phyloP scores from a whole-genome alignment of 1,284 basidiomycete genomes.

The Schizophyllum amplum region DNA sequence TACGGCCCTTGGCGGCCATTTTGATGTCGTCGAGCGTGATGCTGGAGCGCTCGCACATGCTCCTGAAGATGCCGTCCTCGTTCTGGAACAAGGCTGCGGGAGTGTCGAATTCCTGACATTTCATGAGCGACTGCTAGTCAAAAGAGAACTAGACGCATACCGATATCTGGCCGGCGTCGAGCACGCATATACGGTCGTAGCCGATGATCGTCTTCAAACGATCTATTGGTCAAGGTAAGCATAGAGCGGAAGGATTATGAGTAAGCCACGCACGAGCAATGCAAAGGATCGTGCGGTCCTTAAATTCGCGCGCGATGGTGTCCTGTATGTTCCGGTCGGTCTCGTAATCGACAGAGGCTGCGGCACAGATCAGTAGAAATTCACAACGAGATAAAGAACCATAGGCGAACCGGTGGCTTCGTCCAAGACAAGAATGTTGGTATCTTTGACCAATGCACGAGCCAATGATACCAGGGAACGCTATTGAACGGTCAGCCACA shows the following conservation, averaged over 20 bases:
- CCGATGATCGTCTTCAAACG: constrained; percentile 73
- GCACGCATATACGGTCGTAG: constrained; percentile 69
- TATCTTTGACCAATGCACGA: constrained; percentile 54
- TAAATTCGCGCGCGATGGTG: constrained; percentile 62
- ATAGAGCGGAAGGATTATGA: neutral
- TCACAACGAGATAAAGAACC: constrained; percentile 7
- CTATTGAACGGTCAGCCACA: neutral
- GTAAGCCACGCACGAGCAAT: constrained; percentile 43
- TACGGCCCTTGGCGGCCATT: constrained; percentile 4
- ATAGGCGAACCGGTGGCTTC: constrained; percentile 37
- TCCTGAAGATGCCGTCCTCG: constrained; percentile 50
- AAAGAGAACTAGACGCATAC: constrained; percentile 25
- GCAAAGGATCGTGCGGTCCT: constrained; percentile 51
- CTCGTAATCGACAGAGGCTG: constrained; percentile 58
- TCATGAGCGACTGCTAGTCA: neutral
- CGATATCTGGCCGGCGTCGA: constrained; percentile 64
- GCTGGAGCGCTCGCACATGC: constrained; percentile 57
- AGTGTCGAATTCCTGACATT: constrained; percentile 56
- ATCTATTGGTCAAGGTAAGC: constrained; percentile 36
- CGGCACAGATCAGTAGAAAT: constrained; percentile 9
- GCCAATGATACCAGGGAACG: constrained; percentile 51
- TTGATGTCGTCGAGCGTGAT: constrained; percentile 45
- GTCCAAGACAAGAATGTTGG: constrained; percentile 52
- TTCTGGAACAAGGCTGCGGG: constrained; percentile 51
- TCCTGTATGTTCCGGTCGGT: constrained; percentile 68